Percentiles rank a stretch among this genome's conserved stretches.
Conservation (phyloP, 805 yeast species). For the Spathaspora girioi region DNA sequence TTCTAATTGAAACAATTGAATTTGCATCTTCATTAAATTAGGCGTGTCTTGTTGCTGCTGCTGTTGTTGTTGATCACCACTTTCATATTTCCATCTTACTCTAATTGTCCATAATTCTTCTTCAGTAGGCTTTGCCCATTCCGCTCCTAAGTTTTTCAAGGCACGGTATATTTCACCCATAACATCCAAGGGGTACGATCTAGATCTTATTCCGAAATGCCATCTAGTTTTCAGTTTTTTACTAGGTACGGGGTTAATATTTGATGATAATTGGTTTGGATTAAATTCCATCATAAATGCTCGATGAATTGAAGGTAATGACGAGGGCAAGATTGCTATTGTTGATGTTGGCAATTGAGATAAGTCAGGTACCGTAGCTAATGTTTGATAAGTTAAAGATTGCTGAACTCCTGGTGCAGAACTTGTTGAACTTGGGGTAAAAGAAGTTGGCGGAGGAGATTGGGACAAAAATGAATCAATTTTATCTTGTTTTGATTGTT, state of each 20-base stretch:
- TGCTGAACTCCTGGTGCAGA: slow-evolving; percentile 43
- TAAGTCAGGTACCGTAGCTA: slow-evolving; percentile 44
- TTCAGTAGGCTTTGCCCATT: slow-evolving; percentile 94
- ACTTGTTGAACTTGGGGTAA: slow-evolving; percentile 21
- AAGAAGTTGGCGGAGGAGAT: slow-evolving; percentile 53
- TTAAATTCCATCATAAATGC: slow-evolving; percentile 75
- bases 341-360: slow-evolving; percentile 66
- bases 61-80: slow-evolving; percentile 1
- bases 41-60: slow-evolving; percentile 41
- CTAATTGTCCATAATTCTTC: slow-evolving; percentile 95
- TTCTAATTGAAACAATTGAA: slow-evolving; percentile 91
- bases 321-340: slow-evolving; percentile 89
- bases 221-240: slow-evolving; percentile 93
- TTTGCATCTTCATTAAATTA: slow-evolving; percentile 93
- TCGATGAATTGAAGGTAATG: slow-evolving; percentile 89
- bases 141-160: slow-evolving; percentile 88
- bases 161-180: slow-evolving; percentile 99
- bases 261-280: slow-evolving; percentile 9
- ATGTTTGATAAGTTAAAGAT: slow-evolving; percentile 44
- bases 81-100: slow-evolving; percentile 81
- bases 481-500: slow-evolving; percentile 46
- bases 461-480: slow-evolving; percentile 58
- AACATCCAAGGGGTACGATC: slow-evolving; percentile 95
- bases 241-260: slow-evolving; percentile 53
- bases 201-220: slow-evolving; percentile 97